Base-by-base conservation (phyloP, 2,329 filamentous ascomycete species). In the Ceratocystis alfenasii region DNA sequence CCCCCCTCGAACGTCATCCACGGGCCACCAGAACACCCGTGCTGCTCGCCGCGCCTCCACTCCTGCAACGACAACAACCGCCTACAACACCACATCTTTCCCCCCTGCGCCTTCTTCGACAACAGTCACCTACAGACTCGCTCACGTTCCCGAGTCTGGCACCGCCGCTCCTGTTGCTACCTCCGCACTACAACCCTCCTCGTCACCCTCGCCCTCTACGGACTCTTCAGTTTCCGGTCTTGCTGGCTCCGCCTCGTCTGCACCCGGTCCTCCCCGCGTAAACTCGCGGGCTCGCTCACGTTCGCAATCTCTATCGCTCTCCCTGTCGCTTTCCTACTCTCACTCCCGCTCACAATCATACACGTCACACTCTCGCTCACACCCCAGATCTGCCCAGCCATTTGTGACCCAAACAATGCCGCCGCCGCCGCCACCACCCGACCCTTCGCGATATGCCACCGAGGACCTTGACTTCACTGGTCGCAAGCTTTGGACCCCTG, bases 401-500 rank as follows among this genome's bases (percentile, higher is more conserved):
- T 53, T 65, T 28, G 62, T 65, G 10, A 64, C 67, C 20, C 67
- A 63, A 50, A 59, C 65, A 36, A 60, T 64, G 63, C 64, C 67
- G 50, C 59, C 67, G 44, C 28, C 60, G 25, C 62, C 30, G 44
- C 73, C 74, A 17, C 74, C 78, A 12, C 78, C 78, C 5, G 79
- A 84, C 71, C 79, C 81, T 12, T 72, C 75, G 67, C 80, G 81
- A 66, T 85, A 81, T 68, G 81, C 79, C 68, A 76, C 78, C 63
- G 79, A 83, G 68, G 80, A 84, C 72, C 77, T 84, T 69, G 78
- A 82, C 73, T 82, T 80, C 71, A 75, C 75, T 1, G 74, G 76
- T 2, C 76, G 75, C 69, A 78, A 77, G 67, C 78, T 80, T 20
- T 94, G 89, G 89, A 85, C 83, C 5, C 75, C 79, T 1, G 83